Conservation (phyloP, 805 yeast species). For the Lipomyces orientalis region DNA sequence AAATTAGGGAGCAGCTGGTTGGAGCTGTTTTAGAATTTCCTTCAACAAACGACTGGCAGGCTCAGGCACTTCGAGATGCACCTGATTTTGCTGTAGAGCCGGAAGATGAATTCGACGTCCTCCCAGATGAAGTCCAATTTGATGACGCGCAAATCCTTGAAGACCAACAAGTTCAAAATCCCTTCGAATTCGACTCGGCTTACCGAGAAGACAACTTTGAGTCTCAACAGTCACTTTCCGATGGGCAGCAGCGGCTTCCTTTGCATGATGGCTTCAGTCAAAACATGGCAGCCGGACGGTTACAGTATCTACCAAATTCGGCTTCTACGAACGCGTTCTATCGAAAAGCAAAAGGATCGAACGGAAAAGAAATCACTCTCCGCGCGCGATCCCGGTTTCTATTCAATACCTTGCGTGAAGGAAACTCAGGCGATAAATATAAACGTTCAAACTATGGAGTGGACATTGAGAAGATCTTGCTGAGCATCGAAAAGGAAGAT, state of each 20-base stretch:
- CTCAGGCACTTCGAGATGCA: background rate
- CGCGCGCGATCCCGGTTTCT: constrained; percentile 16
- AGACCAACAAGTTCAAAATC: no score
- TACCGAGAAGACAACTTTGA: background rate
- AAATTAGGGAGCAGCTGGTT: background rate
- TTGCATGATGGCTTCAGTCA: background rate
- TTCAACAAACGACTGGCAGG: background rate
- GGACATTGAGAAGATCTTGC: constrained; percentile 23
- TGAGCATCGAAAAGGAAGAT: constrained; percentile 24
- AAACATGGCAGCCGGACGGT: background rate
- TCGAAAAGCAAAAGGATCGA: constrained; percentile 18
- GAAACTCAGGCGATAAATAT: background rate
- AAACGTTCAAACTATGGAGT: constrained; percentile 20
- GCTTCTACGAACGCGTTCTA: constrained; percentile 11
- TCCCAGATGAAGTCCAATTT: background rate
- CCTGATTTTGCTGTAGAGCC: background rate
- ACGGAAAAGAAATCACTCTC: constrained; percentile 17
- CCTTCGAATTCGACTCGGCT: background rate
- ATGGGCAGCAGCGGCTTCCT: background rate
- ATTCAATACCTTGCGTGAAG: background rate
- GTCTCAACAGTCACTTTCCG: background rate
- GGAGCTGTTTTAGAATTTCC: background rate
- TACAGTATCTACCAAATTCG: background rate
- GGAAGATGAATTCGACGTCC: background rate
- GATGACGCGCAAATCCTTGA: background rate